These are phyloP conservation scores for Lactarius tabidus DNA, from an alignment of 768 basidiomycete species.

Conservation along the genomic window DNA sequence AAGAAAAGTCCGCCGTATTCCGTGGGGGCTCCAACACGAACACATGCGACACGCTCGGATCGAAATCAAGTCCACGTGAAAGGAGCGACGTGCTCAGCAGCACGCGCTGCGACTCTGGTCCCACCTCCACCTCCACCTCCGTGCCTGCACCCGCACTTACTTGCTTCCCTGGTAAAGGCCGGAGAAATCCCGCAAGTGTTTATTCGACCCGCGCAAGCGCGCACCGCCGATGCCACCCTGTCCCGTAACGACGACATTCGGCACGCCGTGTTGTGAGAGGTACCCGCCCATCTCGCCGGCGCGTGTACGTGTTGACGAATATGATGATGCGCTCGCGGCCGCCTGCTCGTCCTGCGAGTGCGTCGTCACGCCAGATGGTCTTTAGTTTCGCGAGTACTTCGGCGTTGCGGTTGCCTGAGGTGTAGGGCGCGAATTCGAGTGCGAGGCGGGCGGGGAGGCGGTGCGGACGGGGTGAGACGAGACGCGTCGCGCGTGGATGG, in stretches of 20 bases:
- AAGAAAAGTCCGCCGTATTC: conserved; percentile 89
- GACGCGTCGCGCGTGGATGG: conserved; percentile 63
- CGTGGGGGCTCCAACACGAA: conserved; percentile 86
- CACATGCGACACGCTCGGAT: conserved; percentile 49
- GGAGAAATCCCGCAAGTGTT: conserved; percentile 26
- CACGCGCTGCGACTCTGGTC: conserved; percentile 50
- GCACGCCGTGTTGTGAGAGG: too few relatives aligned
- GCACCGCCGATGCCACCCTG: too few relatives aligned
- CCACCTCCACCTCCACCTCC: conserved; percentile 26
- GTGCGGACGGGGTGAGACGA: conserved; percentile 79
- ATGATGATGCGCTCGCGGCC: conserved; percentile 45
- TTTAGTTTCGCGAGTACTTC: conserved; percentile 76
- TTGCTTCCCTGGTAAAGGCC: conserved; percentile 31
- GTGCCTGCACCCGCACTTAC: conserved; percentile 9
- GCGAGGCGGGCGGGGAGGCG: conserved; percentile 65
- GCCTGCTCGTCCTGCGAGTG: conserved; percentile 29
- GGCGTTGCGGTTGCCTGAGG: conserved; percentile 74
- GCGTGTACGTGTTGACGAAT: too few relatives aligned
- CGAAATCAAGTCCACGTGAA: conserved; percentile 89
- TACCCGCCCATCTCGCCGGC: conserved; percentile 39
- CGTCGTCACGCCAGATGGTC: conserved; percentile 70
- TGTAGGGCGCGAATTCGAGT: conserved; percentile 71
- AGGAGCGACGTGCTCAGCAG: conserved; percentile 84
- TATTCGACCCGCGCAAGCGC: neutral
- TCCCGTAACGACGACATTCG: too few relatives aligned